A percentile compares a stretch with the other conserved stretches of the same genome.
phyloP scores from a whole-genome alignment of 2,329 filamentous ascomycete genomes.

The Fusarium irregulare region DNA sequence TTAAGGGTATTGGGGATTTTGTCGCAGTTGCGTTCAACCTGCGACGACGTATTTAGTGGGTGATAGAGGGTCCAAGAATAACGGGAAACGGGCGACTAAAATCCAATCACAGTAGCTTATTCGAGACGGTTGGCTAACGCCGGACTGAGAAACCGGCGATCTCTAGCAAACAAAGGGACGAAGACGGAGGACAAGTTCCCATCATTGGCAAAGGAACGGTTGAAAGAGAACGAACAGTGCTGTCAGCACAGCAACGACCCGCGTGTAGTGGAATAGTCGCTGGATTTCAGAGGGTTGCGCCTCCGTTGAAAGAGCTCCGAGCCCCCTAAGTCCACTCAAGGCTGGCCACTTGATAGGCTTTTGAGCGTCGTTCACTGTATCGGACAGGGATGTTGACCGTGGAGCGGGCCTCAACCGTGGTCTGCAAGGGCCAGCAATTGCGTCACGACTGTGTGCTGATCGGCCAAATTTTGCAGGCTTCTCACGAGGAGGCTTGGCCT shows the following conservation, averaged over 20 bases:
- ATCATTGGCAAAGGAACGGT: slow-evolving; percentile 9
- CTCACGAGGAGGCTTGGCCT: slow-evolving; percentile 36
- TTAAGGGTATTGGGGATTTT: slow-evolving; percentile 13
- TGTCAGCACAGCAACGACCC: slow-evolving; percentile 11
- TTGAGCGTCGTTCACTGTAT: not conserved
- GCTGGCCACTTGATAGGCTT: slow-evolving; percentile 21
- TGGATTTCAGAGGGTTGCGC: slow-evolving; percentile 19
- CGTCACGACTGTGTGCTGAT: slow-evolving; percentile 49
- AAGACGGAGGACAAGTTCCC: not conserved
- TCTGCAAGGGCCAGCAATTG: slow-evolving; percentile 47
- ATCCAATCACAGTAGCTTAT: slow-evolving; percentile 20
- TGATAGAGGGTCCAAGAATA: slow-evolving; percentile 21
- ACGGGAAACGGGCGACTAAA: slow-evolving; percentile 11
- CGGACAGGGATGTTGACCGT: slow-evolving; percentile 11
- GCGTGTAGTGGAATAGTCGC: slow-evolving; percentile 15
- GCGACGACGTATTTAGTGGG: slow-evolving; percentile 27
- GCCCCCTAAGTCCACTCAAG: slow-evolving; percentile 17
- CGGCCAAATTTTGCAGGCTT: slow-evolving; percentile 44
- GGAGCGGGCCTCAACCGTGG: slow-evolving; percentile 35
- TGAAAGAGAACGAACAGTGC: slow-evolving; percentile 9
- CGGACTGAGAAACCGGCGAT: slow-evolving; percentile 18
- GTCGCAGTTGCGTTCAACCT: slow-evolving; percentile 25
- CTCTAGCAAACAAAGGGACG: slow-evolving; percentile 5
- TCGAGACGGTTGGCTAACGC: slow-evolving; percentile 5
- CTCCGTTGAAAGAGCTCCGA: slow-evolving; percentile 10